These are phyloP conservation scores for Eucalyptus viminalis DNA, from an alignment of 345 rosid species.

Conservation along the genomic window DNA sequence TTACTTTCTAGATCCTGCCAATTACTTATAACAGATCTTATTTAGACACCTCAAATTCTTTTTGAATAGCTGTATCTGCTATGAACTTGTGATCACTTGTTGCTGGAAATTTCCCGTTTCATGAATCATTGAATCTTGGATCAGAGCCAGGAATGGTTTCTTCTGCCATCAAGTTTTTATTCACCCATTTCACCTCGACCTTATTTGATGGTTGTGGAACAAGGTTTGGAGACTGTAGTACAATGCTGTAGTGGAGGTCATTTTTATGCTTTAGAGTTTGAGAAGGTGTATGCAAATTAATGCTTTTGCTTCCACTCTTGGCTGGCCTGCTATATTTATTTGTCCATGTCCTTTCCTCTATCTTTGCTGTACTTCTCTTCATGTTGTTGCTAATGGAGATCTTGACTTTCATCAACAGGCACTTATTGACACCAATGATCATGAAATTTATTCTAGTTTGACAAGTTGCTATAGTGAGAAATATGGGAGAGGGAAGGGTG, in stretches of 20 bases:
- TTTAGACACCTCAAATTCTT: not conserved
- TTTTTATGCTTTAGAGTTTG: not conserved
- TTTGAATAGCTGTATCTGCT: not conserved
- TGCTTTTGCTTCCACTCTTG: not conserved
- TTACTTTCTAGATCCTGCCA: not conserved
- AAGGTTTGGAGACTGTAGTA: not conserved
- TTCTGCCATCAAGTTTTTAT: not conserved
- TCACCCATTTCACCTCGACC: not conserved
- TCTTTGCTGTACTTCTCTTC: not conserved
- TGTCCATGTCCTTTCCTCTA: not conserved
- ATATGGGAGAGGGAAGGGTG: constrained; percentile 51
- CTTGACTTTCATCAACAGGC: constrained; percentile 37
- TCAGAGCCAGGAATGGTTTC: not conserved
- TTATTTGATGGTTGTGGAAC: not conserved
- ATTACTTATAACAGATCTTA: not conserved
- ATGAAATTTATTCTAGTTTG: constrained; percentile 61
- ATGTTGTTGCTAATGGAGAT: not conserved
- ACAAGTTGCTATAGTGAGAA: constrained; percentile 48
- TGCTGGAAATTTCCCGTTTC: not conserved
- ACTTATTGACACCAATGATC: constrained; percentile 62
- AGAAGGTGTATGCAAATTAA: not conserved
- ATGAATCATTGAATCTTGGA: not conserved
- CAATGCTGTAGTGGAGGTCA: not conserved
- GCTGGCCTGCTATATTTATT: not conserved
- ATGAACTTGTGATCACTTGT: not conserved